Percentiles rank a stretch among this genome's conserved stretches.
These are phyloP conservation scores for Arthrinium puccinioides DNA, from an alignment of 2,329 filamentous ascomycete species.

Conservation along the genomic window DNA sequence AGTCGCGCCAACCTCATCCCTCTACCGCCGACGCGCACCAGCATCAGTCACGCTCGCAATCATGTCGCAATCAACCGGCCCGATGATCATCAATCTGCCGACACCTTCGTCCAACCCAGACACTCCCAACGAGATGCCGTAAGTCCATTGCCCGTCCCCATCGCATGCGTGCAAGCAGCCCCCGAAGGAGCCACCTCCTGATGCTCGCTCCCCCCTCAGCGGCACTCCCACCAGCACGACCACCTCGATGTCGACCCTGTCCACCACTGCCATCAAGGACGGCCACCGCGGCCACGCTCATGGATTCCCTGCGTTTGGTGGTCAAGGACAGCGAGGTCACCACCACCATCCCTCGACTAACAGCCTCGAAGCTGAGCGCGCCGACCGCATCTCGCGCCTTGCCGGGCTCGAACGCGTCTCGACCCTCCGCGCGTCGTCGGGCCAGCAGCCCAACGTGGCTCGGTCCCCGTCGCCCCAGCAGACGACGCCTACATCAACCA, in stretches of 20 bases:
- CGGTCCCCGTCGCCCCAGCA: slow-evolving; percentile 36
- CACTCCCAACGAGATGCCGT: slow-evolving; percentile 88
- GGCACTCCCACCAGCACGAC: slow-evolving; percentile 90
- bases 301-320: slow-evolving; percentile 45
- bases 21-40: background rate
- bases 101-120: slow-evolving; percentile 75
- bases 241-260: slow-evolving; percentile 84
- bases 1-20: background rate
- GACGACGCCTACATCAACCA: slow-evolving; percentile 43
- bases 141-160: slow-evolving; percentile 34
- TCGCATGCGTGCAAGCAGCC: too few relatives aligned
- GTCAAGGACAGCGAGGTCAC: slow-evolving; percentile 47
- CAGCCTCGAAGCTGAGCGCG: slow-evolving; percentile 84
- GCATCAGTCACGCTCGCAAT: slow-evolving; percentile 5
- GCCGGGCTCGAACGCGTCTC: slow-evolving; percentile 85
- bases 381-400: slow-evolving; percentile 89
- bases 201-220: too few relatives aligned
- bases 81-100: slow-evolving; percentile 76
- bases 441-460: slow-evolving; percentile 17
- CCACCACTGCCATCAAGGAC: slow-evolving; percentile 93
- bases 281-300: slow-evolving; percentile 79
- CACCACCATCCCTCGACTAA: slow-evolving; percentile 56
- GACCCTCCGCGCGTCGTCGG: slow-evolving; percentile 54
- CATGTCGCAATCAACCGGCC: slow-evolving; percentile 32
- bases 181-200: background rate